phyloP scores from a whole-genome alignment of 164 flowering plant genomes.

The Tinospora cordifolia region DNA sequence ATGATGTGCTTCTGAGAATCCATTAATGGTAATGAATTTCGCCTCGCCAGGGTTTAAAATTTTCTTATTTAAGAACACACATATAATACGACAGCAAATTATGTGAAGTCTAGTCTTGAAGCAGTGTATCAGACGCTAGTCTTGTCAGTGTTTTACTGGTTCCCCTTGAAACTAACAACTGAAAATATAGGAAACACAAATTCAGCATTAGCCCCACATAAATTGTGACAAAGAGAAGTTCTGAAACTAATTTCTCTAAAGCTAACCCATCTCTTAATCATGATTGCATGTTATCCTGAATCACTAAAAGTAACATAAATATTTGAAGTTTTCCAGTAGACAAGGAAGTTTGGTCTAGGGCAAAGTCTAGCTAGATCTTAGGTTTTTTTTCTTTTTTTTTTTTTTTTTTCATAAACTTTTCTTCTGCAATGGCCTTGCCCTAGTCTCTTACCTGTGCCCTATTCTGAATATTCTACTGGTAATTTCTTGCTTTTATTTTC shows the following conservation, averaged over 20 bases:
- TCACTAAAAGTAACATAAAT: slow-evolving; percentile 3
- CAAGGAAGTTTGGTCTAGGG: background rate
- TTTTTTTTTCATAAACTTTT: background rate
- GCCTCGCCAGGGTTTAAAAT: background rate
- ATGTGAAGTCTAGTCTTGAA: slow-evolving; percentile 2
- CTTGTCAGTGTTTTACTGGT: slow-evolving; percentile 5
- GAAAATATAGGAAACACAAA: slow-evolving; percentile 3
- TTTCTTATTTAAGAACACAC: background rate
- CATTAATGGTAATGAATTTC: background rate
- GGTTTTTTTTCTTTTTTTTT: background rate
- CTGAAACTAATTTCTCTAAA: background rate
- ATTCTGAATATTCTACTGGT: background rate
- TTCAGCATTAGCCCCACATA: background rate
- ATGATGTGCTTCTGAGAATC: background rate
- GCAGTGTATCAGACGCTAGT: background rate
- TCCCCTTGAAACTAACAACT: background rate
- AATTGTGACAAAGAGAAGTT: background rate
- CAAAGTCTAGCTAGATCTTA: slow-evolving; percentile 5
- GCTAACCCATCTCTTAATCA: background rate
- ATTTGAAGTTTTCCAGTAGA: background rate
- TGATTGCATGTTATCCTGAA: background rate
- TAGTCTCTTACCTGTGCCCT: slow-evolving; percentile 6
- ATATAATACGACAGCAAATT: background rate
- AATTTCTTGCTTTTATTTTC: background rate
- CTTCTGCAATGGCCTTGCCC: slow-evolving; percentile 2